Percentiles rank a stretch among this genome's conserved stretches.
These are phyloP conservation scores for Pistacia integerrima DNA, from an alignment of 345 rosid genomes.

Conservation along the genomic window DNA sequence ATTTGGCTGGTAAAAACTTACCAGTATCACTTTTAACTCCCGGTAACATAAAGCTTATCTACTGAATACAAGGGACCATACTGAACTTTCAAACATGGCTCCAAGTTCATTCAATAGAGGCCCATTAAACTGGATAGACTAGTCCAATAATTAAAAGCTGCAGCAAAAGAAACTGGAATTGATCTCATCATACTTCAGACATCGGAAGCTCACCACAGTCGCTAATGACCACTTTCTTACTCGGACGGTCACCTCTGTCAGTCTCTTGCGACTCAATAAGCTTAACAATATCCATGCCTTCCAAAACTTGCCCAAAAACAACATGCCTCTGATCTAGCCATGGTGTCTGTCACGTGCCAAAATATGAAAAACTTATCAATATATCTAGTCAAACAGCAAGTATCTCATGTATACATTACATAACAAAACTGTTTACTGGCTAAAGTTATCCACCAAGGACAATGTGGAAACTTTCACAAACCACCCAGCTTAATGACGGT, in stretches of 20 bases:
- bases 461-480: not conserved
- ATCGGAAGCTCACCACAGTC: conserved; percentile 93
- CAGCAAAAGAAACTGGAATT: not conserved
- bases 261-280: conserved; percentile 83
- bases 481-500: not conserved
- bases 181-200: conserved; percentile 42
- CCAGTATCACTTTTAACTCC: not conserved
- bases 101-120: not conserved
- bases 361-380: conserved; percentile 1
- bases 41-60: not conserved
- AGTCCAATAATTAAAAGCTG: conserved; percentile 1
- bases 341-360: conserved; percentile 66
- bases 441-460: not conserved
- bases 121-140: not conserved
- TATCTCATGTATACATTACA: not conserved
- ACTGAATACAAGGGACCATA: conserved; percentile 10
- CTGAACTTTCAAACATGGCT: not conserved
- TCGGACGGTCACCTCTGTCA: conserved; percentile 94
- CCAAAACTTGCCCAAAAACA: conserved; percentile 93
- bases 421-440: not conserved
- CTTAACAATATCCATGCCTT: conserved; percentile 90
- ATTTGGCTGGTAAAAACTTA: not conserved
- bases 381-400: not conserved
- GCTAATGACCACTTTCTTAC: conserved; percentile 76
- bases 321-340: conserved; percentile 98